A percentile compares a stretch with the other conserved stretches of the same genome.
phyloP scores from a whole-genome alignment of 257 asterid species.

The Cinchona pubescens region DNA sequence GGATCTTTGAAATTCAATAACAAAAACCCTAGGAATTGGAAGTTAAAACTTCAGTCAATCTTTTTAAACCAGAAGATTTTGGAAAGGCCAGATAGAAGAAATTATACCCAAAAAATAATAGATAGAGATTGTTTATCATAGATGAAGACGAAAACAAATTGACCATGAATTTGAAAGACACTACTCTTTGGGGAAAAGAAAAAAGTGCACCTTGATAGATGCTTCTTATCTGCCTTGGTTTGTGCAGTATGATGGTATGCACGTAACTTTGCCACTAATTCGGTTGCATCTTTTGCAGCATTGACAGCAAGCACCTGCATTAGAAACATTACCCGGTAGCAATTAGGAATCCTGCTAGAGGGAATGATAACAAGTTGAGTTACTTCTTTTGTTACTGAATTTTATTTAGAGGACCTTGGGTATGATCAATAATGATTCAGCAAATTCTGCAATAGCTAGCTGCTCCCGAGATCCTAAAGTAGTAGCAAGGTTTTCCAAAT shows the following conservation, averaged over 20 bases:
- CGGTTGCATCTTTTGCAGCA: slow-evolving; percentile 99
- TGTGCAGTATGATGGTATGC: slow-evolving; percentile 92
- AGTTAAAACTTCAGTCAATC: not conserved
- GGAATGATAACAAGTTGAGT: not conserved
- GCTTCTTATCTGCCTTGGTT: slow-evolving; percentile 90
- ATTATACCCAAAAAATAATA: not conserved
- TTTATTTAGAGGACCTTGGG: slow-evolving; percentile 66
- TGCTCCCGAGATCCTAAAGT: slow-evolving; percentile 98
- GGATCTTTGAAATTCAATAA: not conserved
- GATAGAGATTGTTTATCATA: not conserved
- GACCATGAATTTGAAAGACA: not conserved
- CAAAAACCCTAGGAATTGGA: not conserved
- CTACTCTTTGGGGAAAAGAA: not conserved
- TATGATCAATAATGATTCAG: slow-evolving; percentile 78
- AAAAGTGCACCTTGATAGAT: slow-evolving; percentile 71
- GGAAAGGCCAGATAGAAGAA: not conserved
- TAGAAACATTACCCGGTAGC: slow-evolving; percentile 2
- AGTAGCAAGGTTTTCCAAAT: slow-evolving; percentile 85
- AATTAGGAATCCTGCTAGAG: not conserved
- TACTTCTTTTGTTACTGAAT: slow-evolving; percentile 7
- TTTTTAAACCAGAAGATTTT: not conserved
- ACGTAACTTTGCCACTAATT: slow-evolving; percentile 83
- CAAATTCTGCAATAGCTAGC: slow-evolving; percentile 95
- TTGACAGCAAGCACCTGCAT: slow-evolving; percentile 94
- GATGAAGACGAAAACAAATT: not conserved